Conservation (phyloP, 169 alveolate genomes). For the Pseudocohnilembus persalinus region DNA sequence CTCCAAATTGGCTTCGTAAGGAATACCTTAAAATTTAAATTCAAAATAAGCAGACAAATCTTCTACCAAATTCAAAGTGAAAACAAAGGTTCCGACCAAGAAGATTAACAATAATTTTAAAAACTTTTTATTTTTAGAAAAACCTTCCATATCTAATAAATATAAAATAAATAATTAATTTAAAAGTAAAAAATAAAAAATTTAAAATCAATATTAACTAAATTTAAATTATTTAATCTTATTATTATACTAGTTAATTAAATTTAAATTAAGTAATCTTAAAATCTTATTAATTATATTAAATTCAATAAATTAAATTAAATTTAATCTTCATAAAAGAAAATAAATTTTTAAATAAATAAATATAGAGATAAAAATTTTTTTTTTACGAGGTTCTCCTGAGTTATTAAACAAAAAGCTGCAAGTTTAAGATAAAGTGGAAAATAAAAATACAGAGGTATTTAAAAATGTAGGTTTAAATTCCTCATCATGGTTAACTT, state of each 20-base stretch:
- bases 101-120: slow-evolving; percentile 19
- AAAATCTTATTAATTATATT: no score
- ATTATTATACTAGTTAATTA: no score
- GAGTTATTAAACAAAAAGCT: slow-evolving; percentile 41
- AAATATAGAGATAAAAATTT: neutral
- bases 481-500: slow-evolving; percentile 74
- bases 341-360: no score
- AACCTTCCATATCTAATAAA: slow-evolving; percentile 14
- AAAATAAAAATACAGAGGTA: slow-evolving; percentile 67
- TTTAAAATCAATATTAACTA: no score
- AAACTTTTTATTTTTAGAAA: slow-evolving; percentile 8
- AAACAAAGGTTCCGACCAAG: slow-evolving; percentile 22
- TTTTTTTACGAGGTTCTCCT: slow-evolving; percentile 46
- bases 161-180: slow-evolving; percentile 7
- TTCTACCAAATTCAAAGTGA: slow-evolving; percentile 24
- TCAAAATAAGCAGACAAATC: slow-evolving; percentile 20
- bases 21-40: slow-evolving; percentile 21
- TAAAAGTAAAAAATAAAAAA: no score
- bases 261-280: no score
- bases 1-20: slow-evolving; percentile 22
- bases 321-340: no score
- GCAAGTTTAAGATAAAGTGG: slow-evolving; percentile 34
- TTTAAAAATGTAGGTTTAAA: slow-evolving; percentile 82
- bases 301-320: no score
- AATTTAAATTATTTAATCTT: no score